Evolutionary conservation across 805 yeast genomes (phyloP).

Genomic region (Naumovozyma dairenensis): DNA sequence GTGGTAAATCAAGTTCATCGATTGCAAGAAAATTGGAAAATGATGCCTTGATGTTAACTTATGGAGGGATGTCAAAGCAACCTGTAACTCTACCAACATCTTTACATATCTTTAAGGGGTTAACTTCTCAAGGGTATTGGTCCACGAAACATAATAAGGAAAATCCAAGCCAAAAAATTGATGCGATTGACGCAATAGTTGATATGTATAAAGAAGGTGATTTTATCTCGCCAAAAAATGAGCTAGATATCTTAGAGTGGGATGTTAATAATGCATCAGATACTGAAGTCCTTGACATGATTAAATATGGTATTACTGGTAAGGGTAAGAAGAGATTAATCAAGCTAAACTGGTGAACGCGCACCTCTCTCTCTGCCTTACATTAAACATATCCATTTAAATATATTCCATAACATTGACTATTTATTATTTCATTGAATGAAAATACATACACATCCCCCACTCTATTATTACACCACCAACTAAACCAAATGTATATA

Average conservation of each 20-base stretch:
- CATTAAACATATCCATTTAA: too few relatives aligned
- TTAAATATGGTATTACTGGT: conserved; percentile 35
- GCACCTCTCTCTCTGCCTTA: too few relatives aligned
- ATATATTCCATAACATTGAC: too few relatives aligned
- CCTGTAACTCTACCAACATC: conserved; percentile 91
- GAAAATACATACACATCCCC: too few relatives aligned
- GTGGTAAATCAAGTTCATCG: conserved; percentile 77
- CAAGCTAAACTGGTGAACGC: conserved; percentile 21
- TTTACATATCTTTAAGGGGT: conserved; percentile 78
- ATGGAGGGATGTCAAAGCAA: conserved; percentile 96
- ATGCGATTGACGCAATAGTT: conserved; percentile 45
- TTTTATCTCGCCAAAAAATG: conserved; percentile 40
- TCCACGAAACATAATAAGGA: conserved; percentile 56
- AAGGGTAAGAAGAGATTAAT: conserved; percentile 27
- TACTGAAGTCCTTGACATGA: conserved; percentile 34
- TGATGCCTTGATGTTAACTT: conserved; percentile 75
- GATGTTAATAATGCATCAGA: conserved; percentile 25
- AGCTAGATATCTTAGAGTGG: conserved; percentile 31
- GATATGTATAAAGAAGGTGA: conserved; percentile 50
- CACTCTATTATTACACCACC: too few relatives aligned
- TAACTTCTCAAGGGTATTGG: conserved; percentile 89
- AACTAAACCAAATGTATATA: too few relatives aligned
- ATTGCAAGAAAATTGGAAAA: conserved; percentile 72
- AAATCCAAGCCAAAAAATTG: conserved; percentile 50
- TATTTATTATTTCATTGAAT: too few relatives aligned